Evolutionary conservation across 2,329 filamentous ascomycete genomes (phyloP).

Genomic region (Neurospora crassa): DNA sequence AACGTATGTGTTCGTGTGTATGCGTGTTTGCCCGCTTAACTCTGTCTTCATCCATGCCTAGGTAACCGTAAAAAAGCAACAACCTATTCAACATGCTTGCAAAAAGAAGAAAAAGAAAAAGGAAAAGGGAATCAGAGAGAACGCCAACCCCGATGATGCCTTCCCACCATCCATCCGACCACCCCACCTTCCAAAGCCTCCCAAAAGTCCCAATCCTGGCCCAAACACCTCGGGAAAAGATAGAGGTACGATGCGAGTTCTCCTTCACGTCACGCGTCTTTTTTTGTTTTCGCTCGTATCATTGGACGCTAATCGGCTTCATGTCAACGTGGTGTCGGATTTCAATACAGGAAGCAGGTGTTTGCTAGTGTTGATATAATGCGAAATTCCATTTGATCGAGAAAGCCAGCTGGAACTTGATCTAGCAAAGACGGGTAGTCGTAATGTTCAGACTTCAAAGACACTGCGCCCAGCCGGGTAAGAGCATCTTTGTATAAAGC

Average conservation of each 20-base stretch:
- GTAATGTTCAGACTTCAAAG: neutral
- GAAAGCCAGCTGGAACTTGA: neutral
- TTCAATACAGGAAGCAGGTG: neutral
- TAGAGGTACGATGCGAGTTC: neutral
- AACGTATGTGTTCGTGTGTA: neutral
- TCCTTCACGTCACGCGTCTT: neutral
- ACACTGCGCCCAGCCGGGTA: neutral
- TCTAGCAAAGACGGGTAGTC: neutral
- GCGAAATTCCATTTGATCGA: neutral
- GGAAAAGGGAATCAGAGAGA: neutral
- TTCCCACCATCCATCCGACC: neutral
- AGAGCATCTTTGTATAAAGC: neutral
- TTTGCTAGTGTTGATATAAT: neutral
- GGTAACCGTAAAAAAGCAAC: neutral
- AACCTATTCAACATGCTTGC: neutral
- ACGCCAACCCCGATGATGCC: neutral
- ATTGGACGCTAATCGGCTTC: neutral
- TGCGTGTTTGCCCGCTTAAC: neutral
- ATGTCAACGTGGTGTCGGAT: neutral
- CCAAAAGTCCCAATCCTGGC: neutral
- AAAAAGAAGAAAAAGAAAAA: neutral
- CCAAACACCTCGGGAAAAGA: neutral
- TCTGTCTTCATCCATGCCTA: neutral
- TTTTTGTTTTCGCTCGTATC: neutral
- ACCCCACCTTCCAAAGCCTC: neutral